Percentiles rank a stretch among this genome's conserved stretches.
These are phyloP conservation scores for Botrytis paeoniae DNA, from an alignment of 2,329 filamentous ascomycete genomes.

Conservation along the genomic window DNA sequence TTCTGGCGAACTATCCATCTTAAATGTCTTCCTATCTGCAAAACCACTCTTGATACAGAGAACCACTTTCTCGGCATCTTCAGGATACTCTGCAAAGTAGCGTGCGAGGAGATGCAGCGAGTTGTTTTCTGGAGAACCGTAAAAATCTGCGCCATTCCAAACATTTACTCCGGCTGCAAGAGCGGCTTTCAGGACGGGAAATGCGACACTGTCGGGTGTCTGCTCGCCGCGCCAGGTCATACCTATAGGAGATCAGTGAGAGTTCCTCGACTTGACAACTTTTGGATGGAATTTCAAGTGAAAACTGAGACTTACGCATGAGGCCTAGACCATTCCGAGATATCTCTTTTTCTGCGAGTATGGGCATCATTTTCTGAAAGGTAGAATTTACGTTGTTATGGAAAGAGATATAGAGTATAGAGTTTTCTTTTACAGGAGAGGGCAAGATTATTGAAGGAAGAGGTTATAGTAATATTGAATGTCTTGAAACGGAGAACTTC, in stretches of 20 bases:
- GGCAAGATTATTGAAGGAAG: too few relatives aligned
- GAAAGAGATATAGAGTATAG: too few relatives aligned
- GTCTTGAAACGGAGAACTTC: too few relatives aligned
- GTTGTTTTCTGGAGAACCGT: not conserved
- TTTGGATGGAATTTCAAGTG: not conserved
- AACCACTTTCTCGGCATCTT: not conserved
- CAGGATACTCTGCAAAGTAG: not conserved
- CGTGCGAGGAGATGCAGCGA: not conserved
- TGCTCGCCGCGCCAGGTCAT: not conserved
- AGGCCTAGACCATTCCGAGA: not conserved
- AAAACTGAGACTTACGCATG: not conserved
- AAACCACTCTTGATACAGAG: not conserved
- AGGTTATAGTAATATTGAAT: too few relatives aligned
- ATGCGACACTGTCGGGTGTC: not conserved
- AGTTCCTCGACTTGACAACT: rapidly evolving
- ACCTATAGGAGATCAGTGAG: not conserved
- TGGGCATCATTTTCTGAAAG: not conserved
- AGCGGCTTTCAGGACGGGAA: not conserved
- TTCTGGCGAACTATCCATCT: not conserved
- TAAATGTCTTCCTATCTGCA: not conserved
- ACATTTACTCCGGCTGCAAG: not conserved
- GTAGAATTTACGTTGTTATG: not conserved
- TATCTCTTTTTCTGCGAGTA: not conserved
- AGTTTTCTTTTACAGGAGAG: too few relatives aligned
- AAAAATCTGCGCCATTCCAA: not conserved